phyloP scores from a whole-genome alignment of 352 stramenopile species.

The Thraustochytrium sp. region DNA sequence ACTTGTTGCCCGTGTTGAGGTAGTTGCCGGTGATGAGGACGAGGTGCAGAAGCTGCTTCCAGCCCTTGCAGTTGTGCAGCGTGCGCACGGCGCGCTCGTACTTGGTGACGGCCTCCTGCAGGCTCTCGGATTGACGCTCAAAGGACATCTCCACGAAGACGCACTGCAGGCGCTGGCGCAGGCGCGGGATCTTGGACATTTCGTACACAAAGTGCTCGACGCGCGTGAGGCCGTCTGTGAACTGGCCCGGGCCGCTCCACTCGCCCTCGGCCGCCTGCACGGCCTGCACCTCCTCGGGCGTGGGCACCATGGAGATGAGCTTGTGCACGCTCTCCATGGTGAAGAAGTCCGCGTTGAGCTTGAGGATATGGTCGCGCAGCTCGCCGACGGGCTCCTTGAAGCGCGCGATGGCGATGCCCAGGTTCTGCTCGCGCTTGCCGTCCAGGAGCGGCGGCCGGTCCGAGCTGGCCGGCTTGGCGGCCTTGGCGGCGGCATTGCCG shows the following conservation, averaged over 20 bases:
- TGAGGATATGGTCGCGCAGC: slow-evolving; percentile 71
- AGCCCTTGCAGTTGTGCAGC: neutral
- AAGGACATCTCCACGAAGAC: slow-evolving; percentile 75
- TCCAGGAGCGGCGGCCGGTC: slow-evolving; percentile 61
- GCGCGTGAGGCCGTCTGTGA: slow-evolving; percentile 66
- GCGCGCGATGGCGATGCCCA: slow-evolving; percentile 73
- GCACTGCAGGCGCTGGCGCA: slow-evolving; percentile 76
- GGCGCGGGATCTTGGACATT: slow-evolving; percentile 70
- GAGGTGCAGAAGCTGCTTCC: slow-evolving; percentile 33
- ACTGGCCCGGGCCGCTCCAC: slow-evolving; percentile 31
- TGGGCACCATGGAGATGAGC: slow-evolving; percentile 73
- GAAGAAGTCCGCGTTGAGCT: slow-evolving; percentile 63
- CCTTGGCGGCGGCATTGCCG: neutral
- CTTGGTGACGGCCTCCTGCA: slow-evolving; percentile 26
- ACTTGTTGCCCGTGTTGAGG: slow-evolving; percentile 40
- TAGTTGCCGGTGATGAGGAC: slow-evolving; percentile 23
- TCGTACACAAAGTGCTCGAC: slow-evolving; percentile 79
- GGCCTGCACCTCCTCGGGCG: slow-evolving; percentile 71
- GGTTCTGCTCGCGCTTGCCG: slow-evolving; percentile 75
- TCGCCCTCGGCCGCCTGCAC: slow-evolving; percentile 74
- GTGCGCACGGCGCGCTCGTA: neutral
- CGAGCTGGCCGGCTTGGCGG: neutral
- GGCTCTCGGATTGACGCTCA: slow-evolving; percentile 53
- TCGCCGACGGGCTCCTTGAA: slow-evolving; percentile 71
- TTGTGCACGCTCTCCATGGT: slow-evolving; percentile 71